Conservation (phyloP, 176 grass and related monocot genomes). For the Triticum timopheevii region DNA sequence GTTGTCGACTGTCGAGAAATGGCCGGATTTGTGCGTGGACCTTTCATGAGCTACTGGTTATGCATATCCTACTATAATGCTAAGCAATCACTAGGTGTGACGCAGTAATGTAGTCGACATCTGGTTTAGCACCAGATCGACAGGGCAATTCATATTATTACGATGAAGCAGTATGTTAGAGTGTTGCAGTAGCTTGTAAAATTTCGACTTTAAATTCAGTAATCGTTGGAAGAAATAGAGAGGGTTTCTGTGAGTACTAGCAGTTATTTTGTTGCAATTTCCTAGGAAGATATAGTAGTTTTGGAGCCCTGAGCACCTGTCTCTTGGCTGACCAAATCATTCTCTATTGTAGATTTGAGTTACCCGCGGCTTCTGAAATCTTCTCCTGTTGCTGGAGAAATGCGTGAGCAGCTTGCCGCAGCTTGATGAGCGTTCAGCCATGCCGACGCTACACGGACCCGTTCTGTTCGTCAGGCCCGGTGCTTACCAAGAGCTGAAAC, state of each 20-base stretch:
- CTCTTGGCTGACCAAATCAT: conserved; percentile 11
- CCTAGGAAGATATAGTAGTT: background rate
- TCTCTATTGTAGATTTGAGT: conserved; percentile 19
- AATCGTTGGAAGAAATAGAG: background rate
- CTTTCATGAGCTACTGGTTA: background rate
- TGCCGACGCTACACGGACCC: conserved; percentile 48
- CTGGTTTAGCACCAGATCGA: no score
- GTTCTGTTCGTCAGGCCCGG: conserved; percentile 22
- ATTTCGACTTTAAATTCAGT: background rate
- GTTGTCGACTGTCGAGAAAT: background rate
- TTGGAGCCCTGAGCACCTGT: background rate
- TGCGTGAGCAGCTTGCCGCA: conserved; percentile 13
- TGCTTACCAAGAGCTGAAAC: conserved; percentile 37
- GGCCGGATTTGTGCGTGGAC: background rate
- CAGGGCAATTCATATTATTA: no score
- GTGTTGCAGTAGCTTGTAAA: background rate
- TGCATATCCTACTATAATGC: background rate
- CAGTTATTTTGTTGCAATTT: background rate
- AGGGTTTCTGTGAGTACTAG: background rate
- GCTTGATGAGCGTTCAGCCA: conserved; percentile 46
- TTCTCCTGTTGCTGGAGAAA: conserved; percentile 22
- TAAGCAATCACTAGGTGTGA: no score
- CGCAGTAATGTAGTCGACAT: no score
- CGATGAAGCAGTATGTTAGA: background rate
- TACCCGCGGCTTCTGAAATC: background rate